Base-by-base conservation (phyloP, 1,284 basidiomycete species). In the Tetrapyrgos nigripes region DNA sequence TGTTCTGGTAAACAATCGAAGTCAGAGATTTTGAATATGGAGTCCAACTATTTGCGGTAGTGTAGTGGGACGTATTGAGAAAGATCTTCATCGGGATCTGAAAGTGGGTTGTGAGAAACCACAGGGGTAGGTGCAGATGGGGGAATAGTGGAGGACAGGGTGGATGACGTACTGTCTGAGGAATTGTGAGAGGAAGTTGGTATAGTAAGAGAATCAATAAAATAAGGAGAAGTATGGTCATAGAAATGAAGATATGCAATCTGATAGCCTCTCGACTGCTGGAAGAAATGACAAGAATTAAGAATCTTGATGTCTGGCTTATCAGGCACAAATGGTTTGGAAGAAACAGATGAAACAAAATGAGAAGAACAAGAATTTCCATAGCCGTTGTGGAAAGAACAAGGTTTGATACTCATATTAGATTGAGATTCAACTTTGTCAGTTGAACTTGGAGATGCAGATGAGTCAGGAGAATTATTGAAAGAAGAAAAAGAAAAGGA, bases 1-100 rank as follows among this genome's bases (percentile, higher is more conserved):
- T 57, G 55, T 44, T 44, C 37, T 21, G 55, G 57, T 2, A 58
- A 23, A 21, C 44, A 35, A 27, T 58, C 45, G 31, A 53, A 58
- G 8, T 58, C 31, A 1, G 21, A n/a, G 27, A 45, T 43, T 14
- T 58, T 58, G 45, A 58, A 58, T 8, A 58, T 51, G 1, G 57
- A 31, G 10, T 58, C 57, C 21, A 28, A 17, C 3, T 3, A 58
- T 24, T 48, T 6, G 5, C 3, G 3, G 27, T 58, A 58, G 21
- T 53, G 14, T 0, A 14, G 2, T 1, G 51, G 57, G 19, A 58
- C 23, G 43, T 6, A 40, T n/a, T 14, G 21, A 8, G 19, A 23
- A 29, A 31, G 31, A 33, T 51, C 37, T 13, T 51, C 55, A 14
- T 33, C 50, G 19, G 26, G 26, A 50, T 27, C n/a, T 3, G 48